phyloP scores from a whole-genome alignment of 2,329 filamentous ascomycete species.

The Fusarium sp. region DNA sequence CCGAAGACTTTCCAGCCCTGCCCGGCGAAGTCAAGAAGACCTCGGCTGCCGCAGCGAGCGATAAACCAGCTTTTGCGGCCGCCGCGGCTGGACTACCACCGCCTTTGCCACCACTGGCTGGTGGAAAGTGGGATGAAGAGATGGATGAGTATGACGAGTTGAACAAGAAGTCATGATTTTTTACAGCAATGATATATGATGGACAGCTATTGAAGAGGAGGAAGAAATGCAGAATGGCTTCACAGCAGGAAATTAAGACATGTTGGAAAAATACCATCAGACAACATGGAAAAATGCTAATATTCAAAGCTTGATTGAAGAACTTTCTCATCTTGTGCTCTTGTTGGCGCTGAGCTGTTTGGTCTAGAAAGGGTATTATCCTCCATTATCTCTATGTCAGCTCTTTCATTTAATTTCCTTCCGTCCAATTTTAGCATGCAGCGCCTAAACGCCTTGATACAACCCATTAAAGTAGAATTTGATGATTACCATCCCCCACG shows the following conservation, averaged over 20 bases:
- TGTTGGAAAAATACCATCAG: slow-evolving; percentile 38
- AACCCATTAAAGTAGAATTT: slow-evolving; percentile 10
- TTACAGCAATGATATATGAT: neutral
- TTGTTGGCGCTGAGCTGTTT: slow-evolving; percentile 13
- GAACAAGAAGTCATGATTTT: slow-evolving; percentile 42
- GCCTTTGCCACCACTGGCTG: slow-evolving; percentile 44
- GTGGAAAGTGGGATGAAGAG: slow-evolving; percentile 66
- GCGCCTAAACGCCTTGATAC: slow-evolving; percentile 37
- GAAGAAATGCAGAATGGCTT: neutral
- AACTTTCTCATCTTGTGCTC: slow-evolving; percentile 14
- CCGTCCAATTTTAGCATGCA: slow-evolving; percentile 24
- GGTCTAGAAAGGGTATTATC: slow-evolving; percentile 42
- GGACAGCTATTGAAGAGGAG: slow-evolving; percentile 1
- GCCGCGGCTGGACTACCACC: slow-evolving; percentile 40
- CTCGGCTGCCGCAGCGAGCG: slow-evolving; percentile 15
- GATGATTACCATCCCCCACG: slow-evolving; percentile 57
- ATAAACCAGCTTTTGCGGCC: slow-evolving; percentile 46
- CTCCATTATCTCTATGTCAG: slow-evolving; percentile 17
- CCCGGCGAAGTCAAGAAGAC: slow-evolving; percentile 44
- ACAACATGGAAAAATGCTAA: slow-evolving; percentile 24
- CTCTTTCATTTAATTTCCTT: slow-evolving; percentile 19
- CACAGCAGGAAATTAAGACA: slow-evolving; percentile 11
- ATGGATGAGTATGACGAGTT: slow-evolving; percentile 60
- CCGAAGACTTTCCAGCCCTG: slow-evolving; percentile 51
- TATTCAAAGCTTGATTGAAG: slow-evolving; percentile 38